Evolutionary conservation across 1,284 basidiomycete genomes (phyloP), one percentile per base, ranked within the genome.

Genomic region (Exobasidium rhododendri): DNA sequence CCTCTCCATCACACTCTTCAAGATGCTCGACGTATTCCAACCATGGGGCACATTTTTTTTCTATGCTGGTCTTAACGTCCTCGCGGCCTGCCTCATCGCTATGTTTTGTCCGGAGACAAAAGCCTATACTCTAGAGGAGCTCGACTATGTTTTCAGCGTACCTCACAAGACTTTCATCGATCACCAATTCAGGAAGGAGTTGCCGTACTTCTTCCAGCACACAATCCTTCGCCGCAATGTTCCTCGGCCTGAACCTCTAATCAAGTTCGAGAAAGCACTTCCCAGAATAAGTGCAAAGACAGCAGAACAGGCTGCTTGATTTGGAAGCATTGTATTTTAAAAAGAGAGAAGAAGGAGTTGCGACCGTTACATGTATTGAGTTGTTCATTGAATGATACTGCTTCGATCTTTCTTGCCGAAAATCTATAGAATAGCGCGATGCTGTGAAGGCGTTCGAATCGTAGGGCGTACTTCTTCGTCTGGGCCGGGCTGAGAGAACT

Each of bases 71-170:
- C 61, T 72, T 44, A 75, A 75, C 65, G 26, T 66, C 1, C 46
- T 73, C 11, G 65, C 74, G 3, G 64, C 73, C 59, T 17, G 35
- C 20, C 62, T 77, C 26, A 68, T 74, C 43, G 71, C 64, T 51
- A 56, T 77, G 56, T 87, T 89, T 70, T 83, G 90, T 4, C 89
- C 88, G 40, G 90, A 92, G 83, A 92, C 90, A 31, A 92, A 91
- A 81, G 84, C 86, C 2, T 84, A 87, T 59, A 88, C 89, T 1
- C 84, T 92, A 30, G 90, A 92, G 77, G 86, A 88, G 76, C 81
- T 87, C 54, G 86, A 87, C 70, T 63, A 69, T 29, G 81, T 92
- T 56, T 92, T 92, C 82, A 83, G 84, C 30, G 85, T 91, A 1
- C 87, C 89, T 1, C 86, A 86, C 22, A 75, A 71, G 20, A 81